A percentile compares a stretch with the other conserved stretches of the same genome.
Evolutionary conservation across 2,329 filamentous ascomycete genomes (phyloP).

Genomic region (Anthostomella pinea): DNA sequence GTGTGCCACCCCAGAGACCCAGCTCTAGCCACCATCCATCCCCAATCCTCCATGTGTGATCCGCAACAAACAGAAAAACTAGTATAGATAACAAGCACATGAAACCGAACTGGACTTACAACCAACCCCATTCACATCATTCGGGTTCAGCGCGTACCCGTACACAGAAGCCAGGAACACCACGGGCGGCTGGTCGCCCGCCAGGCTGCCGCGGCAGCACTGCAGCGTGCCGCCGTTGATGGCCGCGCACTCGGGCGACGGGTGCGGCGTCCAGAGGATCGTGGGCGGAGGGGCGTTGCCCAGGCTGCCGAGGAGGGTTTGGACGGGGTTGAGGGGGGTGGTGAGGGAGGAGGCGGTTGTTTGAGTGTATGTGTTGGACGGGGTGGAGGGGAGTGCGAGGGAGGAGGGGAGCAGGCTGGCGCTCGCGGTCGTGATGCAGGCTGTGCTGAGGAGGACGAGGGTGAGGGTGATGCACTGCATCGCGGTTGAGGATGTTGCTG

Average conservation of each 20-base stretch:
- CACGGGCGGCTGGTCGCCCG: slow-evolving; percentile 28
- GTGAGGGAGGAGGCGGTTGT: slow-evolving; percentile 3
- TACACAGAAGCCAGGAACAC: slow-evolving; percentile 28
- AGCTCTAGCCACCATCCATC: too few relatives aligned
- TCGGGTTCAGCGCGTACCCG: slow-evolving; percentile 29
- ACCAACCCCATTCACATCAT: slow-evolving; percentile 30
- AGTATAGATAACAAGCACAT: too few relatives aligned
- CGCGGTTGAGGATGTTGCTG: too few relatives aligned
- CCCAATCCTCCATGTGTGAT: too few relatives aligned
- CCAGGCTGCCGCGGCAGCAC: slow-evolving; percentile 28
- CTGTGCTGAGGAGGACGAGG: not conserved
- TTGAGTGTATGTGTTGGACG: too few relatives aligned
- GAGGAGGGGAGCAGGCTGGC: too few relatives aligned
- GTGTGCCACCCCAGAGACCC: too few relatives aligned
- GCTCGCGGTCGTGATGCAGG: not conserved
- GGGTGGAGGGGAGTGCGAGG: too few relatives aligned
- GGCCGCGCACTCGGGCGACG: slow-evolving; percentile 28
- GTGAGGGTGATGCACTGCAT: too few relatives aligned
- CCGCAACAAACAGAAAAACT: too few relatives aligned
- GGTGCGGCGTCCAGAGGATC: slow-evolving; percentile 22
- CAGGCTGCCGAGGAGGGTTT: slow-evolving; percentile 21
- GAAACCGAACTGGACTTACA: slow-evolving; percentile 21
- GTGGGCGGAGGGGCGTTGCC: slow-evolving; percentile 24
- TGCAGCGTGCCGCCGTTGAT: slow-evolving; percentile 28
- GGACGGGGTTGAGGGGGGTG: slow-evolving; percentile 12